phyloP scores from a whole-genome alignment of 176 grass and related monocot species.

The Tillandsia leiboldiana region DNA sequence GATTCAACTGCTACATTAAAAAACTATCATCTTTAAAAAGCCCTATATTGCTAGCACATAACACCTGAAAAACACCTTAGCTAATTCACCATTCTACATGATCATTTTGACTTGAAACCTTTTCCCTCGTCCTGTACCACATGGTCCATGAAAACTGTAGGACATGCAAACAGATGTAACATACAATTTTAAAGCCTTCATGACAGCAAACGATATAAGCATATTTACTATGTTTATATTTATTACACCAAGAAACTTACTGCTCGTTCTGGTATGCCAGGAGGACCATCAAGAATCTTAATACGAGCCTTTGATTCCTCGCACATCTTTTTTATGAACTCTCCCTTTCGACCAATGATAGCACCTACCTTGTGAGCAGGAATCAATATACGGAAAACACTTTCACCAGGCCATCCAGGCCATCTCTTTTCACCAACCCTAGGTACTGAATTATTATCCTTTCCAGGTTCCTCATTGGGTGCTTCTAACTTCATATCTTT shows the following conservation, averaged over 20 bases:
- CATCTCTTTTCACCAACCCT: conserved; percentile 51
- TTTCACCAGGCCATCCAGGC: conserved; percentile 93
- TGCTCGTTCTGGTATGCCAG: conserved; percentile 67
- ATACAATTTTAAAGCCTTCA: no score
- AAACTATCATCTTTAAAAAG: no score
- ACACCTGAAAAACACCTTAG: no score
- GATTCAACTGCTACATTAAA: no score
- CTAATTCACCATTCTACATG: no score
- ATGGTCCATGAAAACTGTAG: no score
- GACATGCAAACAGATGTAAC: no score
- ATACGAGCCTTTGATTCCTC: conserved; percentile 94
- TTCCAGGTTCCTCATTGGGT: conserved; percentile 16
- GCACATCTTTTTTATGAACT: conserved; percentile 87
- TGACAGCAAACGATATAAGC: background rate
- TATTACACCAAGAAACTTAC: conserved; percentile 40
- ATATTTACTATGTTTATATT: no score
- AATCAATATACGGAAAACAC: conserved; percentile 76
- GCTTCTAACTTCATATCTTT: background rate
- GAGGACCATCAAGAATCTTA: conserved; percentile 85
- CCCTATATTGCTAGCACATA: no score
- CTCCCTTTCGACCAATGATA: conserved; percentile 91
- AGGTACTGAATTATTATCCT: background rate
- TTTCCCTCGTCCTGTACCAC: no score
- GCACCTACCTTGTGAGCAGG: conserved; percentile 73
- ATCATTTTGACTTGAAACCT: no score